A percentile compares a stretch with the other conserved stretches of the same genome.
These are phyloP conservation scores for Phytophthora pistaciae DNA, from an alignment of 352 stramenopile species.

Conservation along the genomic window DNA sequence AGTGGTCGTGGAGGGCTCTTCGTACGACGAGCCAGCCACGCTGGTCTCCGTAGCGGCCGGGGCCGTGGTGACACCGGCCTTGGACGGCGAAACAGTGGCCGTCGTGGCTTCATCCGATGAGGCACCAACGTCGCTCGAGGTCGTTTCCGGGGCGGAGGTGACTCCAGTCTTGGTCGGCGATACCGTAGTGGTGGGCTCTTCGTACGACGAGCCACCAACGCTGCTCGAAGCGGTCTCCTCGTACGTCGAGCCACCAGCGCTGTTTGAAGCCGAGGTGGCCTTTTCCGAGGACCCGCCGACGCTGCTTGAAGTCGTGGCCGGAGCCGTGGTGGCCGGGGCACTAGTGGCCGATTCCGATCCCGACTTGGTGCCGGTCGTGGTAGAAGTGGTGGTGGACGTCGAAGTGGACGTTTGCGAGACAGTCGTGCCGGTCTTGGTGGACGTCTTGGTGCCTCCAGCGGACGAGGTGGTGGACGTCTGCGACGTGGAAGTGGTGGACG, in stretches of 20 bases:
- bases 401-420: constrained; percentile 30
- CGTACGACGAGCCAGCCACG: constrained; percentile 7
- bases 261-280: not conserved
- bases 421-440: constrained; percentile 31
- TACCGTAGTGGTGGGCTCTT: not conserved
- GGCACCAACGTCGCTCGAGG: not conserved
- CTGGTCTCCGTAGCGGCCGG: constrained; percentile 5
- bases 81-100: not conserved
- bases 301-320: constrained; percentile 3
- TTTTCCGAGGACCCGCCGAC: constrained; percentile 1
- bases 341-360: not conserved
- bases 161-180: constrained; percentile 3
- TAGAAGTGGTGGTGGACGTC: constrained; percentile 26
- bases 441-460: constrained; percentile 5
- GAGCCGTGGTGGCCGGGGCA: not conserved
- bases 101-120: constrained; percentile 5
- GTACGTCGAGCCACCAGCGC: not conserved
- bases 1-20: not conserved
- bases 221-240: not conserved
- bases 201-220: not conserved
- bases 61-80: constrained; percentile 8
- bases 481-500: constrained; percentile 14
- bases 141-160: not conserved
- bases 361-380: not conserved
- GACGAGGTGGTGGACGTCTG: constrained; percentile 23